Evolutionary conservation across 495 filamentous ascomycete species (phyloP).

Genomic region (Neurospora africana): DNA sequence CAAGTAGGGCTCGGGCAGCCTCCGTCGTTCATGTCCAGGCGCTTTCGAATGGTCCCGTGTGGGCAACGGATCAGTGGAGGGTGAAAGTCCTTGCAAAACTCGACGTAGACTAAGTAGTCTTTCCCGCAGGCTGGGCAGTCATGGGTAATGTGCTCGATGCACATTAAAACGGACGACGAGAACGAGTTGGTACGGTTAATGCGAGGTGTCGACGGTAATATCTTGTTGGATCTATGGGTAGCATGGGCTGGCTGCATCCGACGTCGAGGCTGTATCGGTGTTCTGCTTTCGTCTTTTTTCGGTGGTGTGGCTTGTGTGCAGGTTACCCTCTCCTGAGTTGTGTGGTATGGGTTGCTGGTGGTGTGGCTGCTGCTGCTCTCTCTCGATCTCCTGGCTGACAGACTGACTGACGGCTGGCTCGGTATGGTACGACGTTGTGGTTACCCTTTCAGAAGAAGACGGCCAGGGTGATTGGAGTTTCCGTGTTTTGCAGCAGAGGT

Average conservation of each 20-base stretch:
- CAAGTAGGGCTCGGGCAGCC: constrained; percentile 39
- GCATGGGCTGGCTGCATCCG: neutral
- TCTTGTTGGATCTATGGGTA: neutral
- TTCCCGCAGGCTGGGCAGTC: constrained; percentile 44
- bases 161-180: constrained; percentile 32
- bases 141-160: constrained; percentile 36
- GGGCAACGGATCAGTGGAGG: constrained; percentile 34
- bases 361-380: neutral
- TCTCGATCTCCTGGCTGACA: neutral
- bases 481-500: neutral
- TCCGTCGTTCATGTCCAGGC: constrained; percentile 35
- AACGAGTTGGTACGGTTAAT: constrained; percentile 1
- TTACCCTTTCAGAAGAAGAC: neutral
- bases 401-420: neutral
- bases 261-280: neutral
- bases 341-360: neutral
- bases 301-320: neutral
- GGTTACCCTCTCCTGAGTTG: neutral
- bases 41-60: constrained; percentile 21
- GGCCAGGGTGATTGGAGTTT: neutral
- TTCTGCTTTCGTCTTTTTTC: neutral
- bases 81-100: constrained; percentile 36
- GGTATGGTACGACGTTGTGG: neutral
- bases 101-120: constrained; percentile 39
- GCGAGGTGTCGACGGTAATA: constrained; percentile 9